These are phyloP conservation scores for Colletotrichum lindemuthianum DNA, from an alignment of 2,329 filamentous ascomycete species.

Conservation along the genomic window DNA sequence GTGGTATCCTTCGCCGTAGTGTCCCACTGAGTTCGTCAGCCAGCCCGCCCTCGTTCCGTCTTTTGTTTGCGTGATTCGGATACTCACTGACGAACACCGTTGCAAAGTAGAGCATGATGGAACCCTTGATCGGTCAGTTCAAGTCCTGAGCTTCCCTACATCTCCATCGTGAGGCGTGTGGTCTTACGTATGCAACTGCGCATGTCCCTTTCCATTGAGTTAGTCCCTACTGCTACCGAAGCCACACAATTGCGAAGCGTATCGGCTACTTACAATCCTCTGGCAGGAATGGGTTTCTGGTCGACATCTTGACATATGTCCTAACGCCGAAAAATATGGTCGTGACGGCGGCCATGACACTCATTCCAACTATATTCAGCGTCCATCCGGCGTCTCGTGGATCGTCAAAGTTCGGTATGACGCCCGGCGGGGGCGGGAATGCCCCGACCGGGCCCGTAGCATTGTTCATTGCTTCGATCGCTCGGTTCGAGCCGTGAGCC, in stretches of 20 bases:
- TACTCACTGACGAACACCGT: conserved; percentile 28
- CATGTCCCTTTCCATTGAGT: conserved; percentile 23
- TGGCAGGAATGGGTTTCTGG: conserved; percentile 10
- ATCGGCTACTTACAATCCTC: conserved; percentile 22
- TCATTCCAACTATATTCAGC: conserved; percentile 33
- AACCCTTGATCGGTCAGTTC: not conserved
- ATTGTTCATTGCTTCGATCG: conserved; percentile 28
- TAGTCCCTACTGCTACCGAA: not conserved
- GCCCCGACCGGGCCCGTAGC: conserved; percentile 29
- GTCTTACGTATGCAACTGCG: conserved; percentile 26
- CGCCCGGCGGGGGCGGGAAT: conserved; percentile 39
- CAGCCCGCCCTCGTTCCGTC: not conserved
- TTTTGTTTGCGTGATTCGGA: no score
- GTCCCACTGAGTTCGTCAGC: conserved; percentile 37
- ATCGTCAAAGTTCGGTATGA: conserved; percentile 37
- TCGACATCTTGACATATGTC: conserved; percentile 35
- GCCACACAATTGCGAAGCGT: no score
- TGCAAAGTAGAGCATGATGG: conserved; percentile 18
- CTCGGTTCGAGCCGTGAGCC: conserved; percentile 19
- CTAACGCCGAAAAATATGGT: conserved; percentile 35
- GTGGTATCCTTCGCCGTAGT: conserved; percentile 39
- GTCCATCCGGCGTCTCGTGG: conserved; percentile 34
- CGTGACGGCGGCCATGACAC: conserved; percentile 33
- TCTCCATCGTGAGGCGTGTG: not conserved
- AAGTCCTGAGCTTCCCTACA: not conserved